phyloP scores from a whole-genome alignment of 306 rosid genomes.

The Senna tora region DNA sequence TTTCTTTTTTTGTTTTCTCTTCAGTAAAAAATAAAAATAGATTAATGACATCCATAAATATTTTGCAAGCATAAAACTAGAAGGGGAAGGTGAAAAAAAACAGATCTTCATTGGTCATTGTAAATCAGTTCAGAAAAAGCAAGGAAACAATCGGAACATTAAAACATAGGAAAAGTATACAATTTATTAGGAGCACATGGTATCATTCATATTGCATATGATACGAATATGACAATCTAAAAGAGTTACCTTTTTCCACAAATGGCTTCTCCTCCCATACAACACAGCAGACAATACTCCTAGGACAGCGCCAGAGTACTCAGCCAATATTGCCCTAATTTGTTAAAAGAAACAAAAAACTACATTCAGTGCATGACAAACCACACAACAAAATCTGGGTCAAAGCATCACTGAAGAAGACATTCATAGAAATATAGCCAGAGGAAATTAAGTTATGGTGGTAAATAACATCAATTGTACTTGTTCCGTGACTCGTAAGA shows the following conservation, averaged over 20 bases:
- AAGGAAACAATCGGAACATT: not conserved
- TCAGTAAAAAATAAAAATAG: conserved; percentile 10
- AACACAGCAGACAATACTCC: conserved; percentile 91
- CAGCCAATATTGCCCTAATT: conserved; percentile 87
- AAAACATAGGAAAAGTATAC: conserved; percentile 9
- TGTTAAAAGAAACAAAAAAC: conserved; percentile 33
- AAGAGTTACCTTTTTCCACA: conserved; percentile 85
- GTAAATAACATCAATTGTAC: conserved; percentile 16
- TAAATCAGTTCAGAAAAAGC: conserved; percentile 26
- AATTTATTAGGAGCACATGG: conserved; percentile 19
- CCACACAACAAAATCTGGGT: not conserved
- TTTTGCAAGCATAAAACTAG: not conserved
- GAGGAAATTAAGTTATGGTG: conserved; percentile 26
- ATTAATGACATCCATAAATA: conserved; percentile 15
- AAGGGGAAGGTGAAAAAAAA: conserved; percentile 21
- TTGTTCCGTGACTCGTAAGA: conserved; percentile 7
- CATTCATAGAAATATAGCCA: conserved; percentile 28
- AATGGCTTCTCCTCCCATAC: conserved; percentile 75
- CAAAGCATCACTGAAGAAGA: conserved; percentile 28
- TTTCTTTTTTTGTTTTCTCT: not conserved
- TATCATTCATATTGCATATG: conserved; percentile 5
- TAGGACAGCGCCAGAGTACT: conserved; percentile 97
- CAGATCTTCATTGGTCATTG: conserved; percentile 7
- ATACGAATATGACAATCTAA: conserved; percentile 29
- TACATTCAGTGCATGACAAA: conserved; percentile 25